Conservation (phyloP, 2,329 filamentous ascomycete species). For the Neurospora sp. region DNA sequence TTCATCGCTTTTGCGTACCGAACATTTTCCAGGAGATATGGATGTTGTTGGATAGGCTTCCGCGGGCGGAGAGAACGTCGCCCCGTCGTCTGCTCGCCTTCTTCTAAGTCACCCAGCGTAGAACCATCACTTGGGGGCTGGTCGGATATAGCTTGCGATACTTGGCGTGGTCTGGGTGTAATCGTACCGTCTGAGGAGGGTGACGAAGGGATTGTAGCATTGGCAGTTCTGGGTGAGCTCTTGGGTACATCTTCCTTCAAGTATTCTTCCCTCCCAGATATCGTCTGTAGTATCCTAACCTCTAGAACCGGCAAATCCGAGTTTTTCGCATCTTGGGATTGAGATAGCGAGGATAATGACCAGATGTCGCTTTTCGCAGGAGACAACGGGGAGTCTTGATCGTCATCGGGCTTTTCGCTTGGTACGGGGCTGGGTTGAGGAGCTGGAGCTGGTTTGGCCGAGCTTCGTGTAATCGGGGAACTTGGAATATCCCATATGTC, state of each 20-base stretch:
- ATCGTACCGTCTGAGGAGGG: neutral
- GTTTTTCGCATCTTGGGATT: neutral
- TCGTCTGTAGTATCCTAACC: neutral
- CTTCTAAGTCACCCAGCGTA: slow-evolving; percentile 1
- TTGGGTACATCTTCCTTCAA: neutral
- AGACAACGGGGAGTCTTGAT: neutral
- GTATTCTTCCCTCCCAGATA: neutral
- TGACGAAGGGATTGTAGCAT: neutral
- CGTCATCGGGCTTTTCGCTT: neutral
- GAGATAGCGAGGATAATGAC: neutral
- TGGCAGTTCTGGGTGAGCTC: neutral
- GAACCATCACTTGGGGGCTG: neutral
- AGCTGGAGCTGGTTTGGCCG: neutral
- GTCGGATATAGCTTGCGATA: neutral
- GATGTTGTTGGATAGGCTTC: slow-evolving; percentile 52
- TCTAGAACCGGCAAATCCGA: neutral
- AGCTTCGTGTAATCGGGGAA: slow-evolving; percentile 5
- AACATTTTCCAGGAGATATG: slow-evolving; percentile 46
- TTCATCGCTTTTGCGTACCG: slow-evolving; percentile 43
- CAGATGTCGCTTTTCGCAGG: neutral
- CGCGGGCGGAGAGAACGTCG: slow-evolving; percentile 44
- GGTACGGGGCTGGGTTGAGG: neutral
- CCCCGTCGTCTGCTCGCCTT: slow-evolving; percentile 18
- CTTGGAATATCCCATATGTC: slow-evolving; percentile 10
- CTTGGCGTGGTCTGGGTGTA: neutral